Evolutionary conservation across 305 asterid species (phyloP).

Genomic region (Rubia balearica): DNA sequence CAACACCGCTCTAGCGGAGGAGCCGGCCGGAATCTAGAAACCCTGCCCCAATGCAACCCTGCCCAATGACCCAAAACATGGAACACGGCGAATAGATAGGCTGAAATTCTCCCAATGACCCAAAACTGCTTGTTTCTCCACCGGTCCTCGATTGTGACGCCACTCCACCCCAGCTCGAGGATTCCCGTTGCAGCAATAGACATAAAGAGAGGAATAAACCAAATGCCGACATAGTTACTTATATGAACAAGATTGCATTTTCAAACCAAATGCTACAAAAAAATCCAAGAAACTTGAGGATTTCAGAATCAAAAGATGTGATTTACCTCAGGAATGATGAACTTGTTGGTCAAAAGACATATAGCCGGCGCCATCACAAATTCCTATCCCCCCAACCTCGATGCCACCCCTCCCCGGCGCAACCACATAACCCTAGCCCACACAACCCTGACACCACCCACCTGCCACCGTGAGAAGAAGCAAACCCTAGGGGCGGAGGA

Average conservation of each 20-base stretch:
- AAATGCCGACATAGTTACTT: slow-evolving; percentile 54
- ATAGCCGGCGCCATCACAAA: no score
- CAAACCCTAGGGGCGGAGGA: no score
- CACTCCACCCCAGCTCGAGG: slow-evolving; percentile 64
- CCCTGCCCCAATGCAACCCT: no score
- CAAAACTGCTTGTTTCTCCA: slow-evolving; percentile 71
- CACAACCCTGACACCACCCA: no score
- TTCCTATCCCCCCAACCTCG: no score
- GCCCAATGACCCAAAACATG: no score
- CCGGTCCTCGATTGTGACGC: slow-evolving; percentile 60
- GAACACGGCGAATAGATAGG: slow-evolving; percentile 61
- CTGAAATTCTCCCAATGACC: slow-evolving; percentile 67
- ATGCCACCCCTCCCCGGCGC: no score
- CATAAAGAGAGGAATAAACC: slow-evolving; percentile 57
- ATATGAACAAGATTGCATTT: slow-evolving; percentile 27
- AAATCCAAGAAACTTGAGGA: no score
- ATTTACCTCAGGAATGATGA: slow-evolving; percentile 54
- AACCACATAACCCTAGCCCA: no score
- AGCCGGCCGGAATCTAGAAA: no score
- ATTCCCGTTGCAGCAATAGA: slow-evolving; percentile 59
- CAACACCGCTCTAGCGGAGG: no score
- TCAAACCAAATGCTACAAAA: not conserved
- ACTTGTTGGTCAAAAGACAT: slow-evolving; percentile 59
- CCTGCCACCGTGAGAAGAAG: no score
- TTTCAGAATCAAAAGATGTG: not conserved